These are phyloP conservation scores for Xylaria arbuscula DNA, from an alignment of 2,329 filamentous ascomycete species.

Conservation along the genomic window DNA sequence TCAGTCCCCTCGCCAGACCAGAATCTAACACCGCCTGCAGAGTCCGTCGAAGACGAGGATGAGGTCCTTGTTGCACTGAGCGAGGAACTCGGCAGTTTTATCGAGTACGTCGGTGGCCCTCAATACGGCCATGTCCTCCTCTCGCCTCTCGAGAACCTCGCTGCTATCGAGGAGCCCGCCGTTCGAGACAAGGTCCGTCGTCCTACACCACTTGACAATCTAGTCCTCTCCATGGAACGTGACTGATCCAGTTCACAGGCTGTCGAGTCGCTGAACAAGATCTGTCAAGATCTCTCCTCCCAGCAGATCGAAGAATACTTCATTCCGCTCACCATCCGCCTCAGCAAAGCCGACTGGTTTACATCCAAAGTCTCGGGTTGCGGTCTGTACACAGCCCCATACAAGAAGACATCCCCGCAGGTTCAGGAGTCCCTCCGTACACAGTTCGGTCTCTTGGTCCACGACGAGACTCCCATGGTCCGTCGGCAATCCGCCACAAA, in stretches of 20 bases:
- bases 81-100: slow-evolving; percentile 95
- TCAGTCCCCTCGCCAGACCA: slow-evolving; percentile 27
- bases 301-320: slow-evolving; percentile 97
- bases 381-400: slow-evolving; percentile 92
- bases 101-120: slow-evolving; percentile 96
- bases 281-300: slow-evolving; percentile 90
- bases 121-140: slow-evolving; percentile 96
- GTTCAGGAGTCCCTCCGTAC: slow-evolving; percentile 91
- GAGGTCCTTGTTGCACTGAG: slow-evolving; percentile 97
- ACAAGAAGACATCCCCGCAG: slow-evolving; percentile 87
- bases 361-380: slow-evolving; percentile 99
- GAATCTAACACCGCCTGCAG: slow-evolving; percentile 62
- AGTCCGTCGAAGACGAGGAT: slow-evolving; percentile 98
- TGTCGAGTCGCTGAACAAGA: slow-evolving; percentile 99
- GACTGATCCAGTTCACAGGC: slow-evolving; percentile 66
- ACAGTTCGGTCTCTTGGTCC: slow-evolving; percentile 91
- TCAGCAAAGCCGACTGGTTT: slow-evolving; percentile 99
- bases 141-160: slow-evolving; percentile 96
- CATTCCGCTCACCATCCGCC: slow-evolving; percentile 92
- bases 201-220: slow-evolving; percentile 21
- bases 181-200: slow-evolving; percentile 91
- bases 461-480: slow-evolving; percentile 99
- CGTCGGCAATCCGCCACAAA: slow-evolving; percentile 96
- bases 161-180: slow-evolving; percentile 96
- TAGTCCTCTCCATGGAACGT: slow-evolving; percentile 30